Conservation (phyloP, 2,329 filamentous ascomycete genomes). For the Nothophoma quercina region DNA sequence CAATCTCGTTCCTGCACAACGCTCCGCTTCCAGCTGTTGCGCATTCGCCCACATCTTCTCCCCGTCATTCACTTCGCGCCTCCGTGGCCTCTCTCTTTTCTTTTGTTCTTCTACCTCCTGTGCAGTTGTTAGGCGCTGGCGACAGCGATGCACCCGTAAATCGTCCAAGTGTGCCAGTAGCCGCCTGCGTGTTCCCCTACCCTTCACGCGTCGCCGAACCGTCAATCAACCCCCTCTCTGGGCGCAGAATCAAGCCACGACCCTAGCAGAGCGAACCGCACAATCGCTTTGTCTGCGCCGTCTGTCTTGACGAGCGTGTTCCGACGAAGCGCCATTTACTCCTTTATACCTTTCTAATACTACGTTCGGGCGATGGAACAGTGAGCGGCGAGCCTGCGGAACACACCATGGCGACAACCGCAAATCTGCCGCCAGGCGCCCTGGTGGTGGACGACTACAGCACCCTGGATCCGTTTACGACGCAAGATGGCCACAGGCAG, state of each 20-base stretch:
- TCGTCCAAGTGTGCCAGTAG: constrained; percentile 11
- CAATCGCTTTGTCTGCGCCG: not conserved
- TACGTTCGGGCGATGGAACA: constrained; percentile 38
- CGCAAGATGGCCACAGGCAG: constrained; percentile 58
- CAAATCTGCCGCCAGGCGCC: constrained; percentile 52
- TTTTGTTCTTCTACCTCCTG: constrained; percentile 11
- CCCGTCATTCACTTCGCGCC: constrained; percentile 20
- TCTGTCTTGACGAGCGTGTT: not conserved
- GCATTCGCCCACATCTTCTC: constrained; percentile 7
- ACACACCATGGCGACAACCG: constrained; percentile 52
- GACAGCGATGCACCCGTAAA: constrained; percentile 11
- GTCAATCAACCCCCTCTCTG: constrained; percentile 5
- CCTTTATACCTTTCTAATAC: constrained; percentile 13
- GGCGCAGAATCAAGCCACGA: constrained; percentile 2
- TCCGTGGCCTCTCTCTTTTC: constrained; percentile 16
- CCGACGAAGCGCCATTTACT: constrained; percentile 4
- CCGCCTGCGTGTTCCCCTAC: constrained; percentile 14
- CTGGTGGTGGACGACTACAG: constrained; percentile 49
- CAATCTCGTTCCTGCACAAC: constrained; percentile 23
- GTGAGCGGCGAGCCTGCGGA: constrained; percentile 26
- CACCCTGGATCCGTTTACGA: constrained; percentile 56
- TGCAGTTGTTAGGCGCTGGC: constrained; percentile 11
- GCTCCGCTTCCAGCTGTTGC: constrained; percentile 7
- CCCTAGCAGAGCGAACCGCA: constrained; percentile 1
- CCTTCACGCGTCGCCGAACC: constrained; percentile 14